Evolutionary conservation across 495 filamentous ascomycete genomes (phyloP), one percentile per base, ranked within the genome.

Genomic region (Wilcoxina mikolae): DNA sequence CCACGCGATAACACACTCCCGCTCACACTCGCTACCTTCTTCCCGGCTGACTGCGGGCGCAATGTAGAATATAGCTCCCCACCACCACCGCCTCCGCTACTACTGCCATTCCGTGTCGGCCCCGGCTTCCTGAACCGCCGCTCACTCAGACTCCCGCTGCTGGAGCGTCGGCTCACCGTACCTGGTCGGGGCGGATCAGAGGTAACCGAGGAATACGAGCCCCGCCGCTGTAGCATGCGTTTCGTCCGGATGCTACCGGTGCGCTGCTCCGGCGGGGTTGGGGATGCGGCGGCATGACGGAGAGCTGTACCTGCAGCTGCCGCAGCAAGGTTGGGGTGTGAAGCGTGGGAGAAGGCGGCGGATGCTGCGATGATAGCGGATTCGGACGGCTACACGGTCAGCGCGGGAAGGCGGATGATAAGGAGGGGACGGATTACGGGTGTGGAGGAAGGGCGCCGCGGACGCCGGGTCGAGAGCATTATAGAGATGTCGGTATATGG

Each of bases 261-360:
- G 4, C 53, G 58, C n/a, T 43, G 49, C 1, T 42, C 11, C 1
- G 28, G 4, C 1, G 61, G 49, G 7, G 51, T 23, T 7, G 56
- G 43, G 7, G 56, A 50, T 23, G 38, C 27, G 4, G 58, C 52
- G 26, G 58, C 66, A 57, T 59, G 46, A 29, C 59, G 58, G 10
- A 64, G 57, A 17, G 66, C 66, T 5, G 62, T 44, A 1, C 65
- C 60, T 22, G 61, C 59, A 9, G 63, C 56, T 22, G 60, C 49
- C 11, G 63, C 57, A 4, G 62, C 61, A 38, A 64, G 61, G 7
- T 46, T 27, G 4, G 60, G 45, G 31, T 52, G 25, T 1, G 51
- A 22, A 10, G 27, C n/a, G 3, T 54, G 59, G 20, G 12, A 49
- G 49, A 55, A 64, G 60, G 54, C 61, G 11, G 61, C 29, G 26